Evolutionary conservation across 176 grass and related monocot genomes (phyloP).

Genomic region (Rhynchospora tenuis): DNA sequence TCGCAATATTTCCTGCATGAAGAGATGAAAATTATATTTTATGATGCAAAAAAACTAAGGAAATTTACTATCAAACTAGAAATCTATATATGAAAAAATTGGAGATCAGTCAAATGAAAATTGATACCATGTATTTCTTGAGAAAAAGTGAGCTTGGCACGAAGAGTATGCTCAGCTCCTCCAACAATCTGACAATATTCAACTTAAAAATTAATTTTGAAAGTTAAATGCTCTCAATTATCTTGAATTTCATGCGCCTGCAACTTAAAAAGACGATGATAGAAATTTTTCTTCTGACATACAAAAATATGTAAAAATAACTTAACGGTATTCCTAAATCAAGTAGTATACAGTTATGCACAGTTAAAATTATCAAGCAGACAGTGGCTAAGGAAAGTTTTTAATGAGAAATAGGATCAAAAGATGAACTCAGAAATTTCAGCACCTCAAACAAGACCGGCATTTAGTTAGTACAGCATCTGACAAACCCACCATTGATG

Average conservation of each 20-base stretch:
- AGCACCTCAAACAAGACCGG: too few relatives aligned
- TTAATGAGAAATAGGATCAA: too few relatives aligned
- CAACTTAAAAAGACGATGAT: neutral
- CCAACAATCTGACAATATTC: constrained; percentile 71
- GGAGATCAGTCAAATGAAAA: constrained; percentile 9
- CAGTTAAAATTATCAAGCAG: too few relatives aligned
- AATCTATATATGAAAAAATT: neutral
- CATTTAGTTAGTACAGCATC: too few relatives aligned
- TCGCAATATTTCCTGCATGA: constrained; percentile 76
- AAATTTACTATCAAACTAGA: neutral
- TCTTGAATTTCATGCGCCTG: neutral
- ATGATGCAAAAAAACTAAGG: neutral
- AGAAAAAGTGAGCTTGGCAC: constrained; percentile 96
- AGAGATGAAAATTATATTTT: constrained; percentile 19
- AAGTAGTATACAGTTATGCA: too few relatives aligned
- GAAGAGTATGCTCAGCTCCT: constrained; percentile 91
- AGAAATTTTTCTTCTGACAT: neutral
- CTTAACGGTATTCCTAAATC: too few relatives aligned
- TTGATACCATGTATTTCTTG: constrained; percentile 81
- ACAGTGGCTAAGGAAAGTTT: too few relatives aligned
- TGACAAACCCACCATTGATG: too few relatives aligned
- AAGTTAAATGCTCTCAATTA: neutral
- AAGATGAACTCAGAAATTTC: too few relatives aligned
- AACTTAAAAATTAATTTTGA: neutral
- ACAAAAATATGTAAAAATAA: too few relatives aligned